phyloP scores from a whole-genome alignment of 2,329 filamentous ascomycete species.

The Aspergillus sp. region DNA sequence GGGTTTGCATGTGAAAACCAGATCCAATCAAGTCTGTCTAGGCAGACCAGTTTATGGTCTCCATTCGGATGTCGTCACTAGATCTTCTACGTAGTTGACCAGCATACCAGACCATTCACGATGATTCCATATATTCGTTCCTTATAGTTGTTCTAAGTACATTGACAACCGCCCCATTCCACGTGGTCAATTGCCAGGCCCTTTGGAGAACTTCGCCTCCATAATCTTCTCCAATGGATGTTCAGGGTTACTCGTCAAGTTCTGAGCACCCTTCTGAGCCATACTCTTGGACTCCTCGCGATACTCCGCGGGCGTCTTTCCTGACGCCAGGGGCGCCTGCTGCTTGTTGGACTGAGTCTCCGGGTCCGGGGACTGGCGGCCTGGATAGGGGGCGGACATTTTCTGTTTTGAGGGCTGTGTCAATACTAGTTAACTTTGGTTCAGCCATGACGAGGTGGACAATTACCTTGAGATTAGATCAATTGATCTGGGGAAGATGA shows the following conservation, averaged over 20 bases:
- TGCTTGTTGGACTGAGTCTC: conserved; percentile 67
- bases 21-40: no score
- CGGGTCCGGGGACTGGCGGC: conserved; percentile 76
- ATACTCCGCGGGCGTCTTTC: conserved; percentile 52
- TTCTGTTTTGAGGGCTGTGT: conserved; percentile 6
- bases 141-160: no score
- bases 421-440: background rate
- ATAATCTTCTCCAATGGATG: conserved; percentile 40
- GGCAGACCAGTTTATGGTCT: no score
- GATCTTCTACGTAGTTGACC: no score
- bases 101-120: no score
- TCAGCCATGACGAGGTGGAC: no score
- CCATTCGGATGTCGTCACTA: no score
- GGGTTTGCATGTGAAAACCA: background rate
- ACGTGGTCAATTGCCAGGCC: conserved; percentile 5
- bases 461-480: background rate
- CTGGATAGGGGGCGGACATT: conserved; percentile 63
- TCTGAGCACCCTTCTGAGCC: conserved; percentile 6
- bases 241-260: conserved; percentile 42
- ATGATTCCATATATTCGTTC: no score
- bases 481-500: no score
- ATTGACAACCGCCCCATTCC: background rate
- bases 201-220: conserved; percentile 32
- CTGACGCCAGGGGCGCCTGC: conserved; percentile 57
- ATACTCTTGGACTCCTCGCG: conserved; percentile 26